Percentiles rank a stretch among this genome's conserved stretches.
Evolutionary conservation across 768 basidiomycete species (phyloP).

Genomic region (Porpolomopsis calyptriformis): DNA sequence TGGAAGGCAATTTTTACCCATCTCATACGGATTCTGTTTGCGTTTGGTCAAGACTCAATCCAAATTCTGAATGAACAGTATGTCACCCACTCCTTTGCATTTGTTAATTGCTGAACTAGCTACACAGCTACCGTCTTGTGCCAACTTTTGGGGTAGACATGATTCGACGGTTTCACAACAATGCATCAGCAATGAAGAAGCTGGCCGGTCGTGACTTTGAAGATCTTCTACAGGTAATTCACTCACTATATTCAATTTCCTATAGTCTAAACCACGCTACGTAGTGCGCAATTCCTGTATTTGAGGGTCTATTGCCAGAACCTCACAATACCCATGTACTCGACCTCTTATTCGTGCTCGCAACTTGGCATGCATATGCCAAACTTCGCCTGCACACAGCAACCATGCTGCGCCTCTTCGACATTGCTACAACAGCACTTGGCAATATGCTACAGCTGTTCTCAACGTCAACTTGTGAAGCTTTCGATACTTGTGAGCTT

Average conservation of each 20-base stretch:
- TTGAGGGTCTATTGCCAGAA: constrained; percentile 30
- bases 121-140: constrained; percentile 16
- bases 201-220: constrained; percentile 27
- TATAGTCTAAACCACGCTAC: not conserved
- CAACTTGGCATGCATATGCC: constrained; percentile 25
- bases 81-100: not conserved
- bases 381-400: constrained; percentile 26
- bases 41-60: constrained; percentile 15
- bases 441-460: constrained; percentile 25
- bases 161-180: constrained; percentile 21
- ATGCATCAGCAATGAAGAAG: constrained; percentile 24
- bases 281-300: constrained; percentile 27
- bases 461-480: constrained; percentile 14
- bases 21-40: constrained; percentile 25
- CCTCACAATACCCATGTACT: constrained; percentile 14
- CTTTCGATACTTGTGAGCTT: constrained; percentile 3
- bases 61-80: constrained; percentile 23
- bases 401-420: constrained; percentile 16
- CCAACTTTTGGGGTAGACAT: constrained; percentile 18
- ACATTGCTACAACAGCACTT: constrained; percentile 17
- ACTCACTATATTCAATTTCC: not conserved
- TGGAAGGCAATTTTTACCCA: constrained; percentile 22
- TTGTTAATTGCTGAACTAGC: not conserved
- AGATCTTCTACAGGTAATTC: constrained; percentile 31
- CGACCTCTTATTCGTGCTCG: constrained; percentile 19